These are phyloP conservation scores for Stephania yunnanensis DNA, from an alignment of 164 flowering plant genomes.

Conservation along the genomic window DNA sequence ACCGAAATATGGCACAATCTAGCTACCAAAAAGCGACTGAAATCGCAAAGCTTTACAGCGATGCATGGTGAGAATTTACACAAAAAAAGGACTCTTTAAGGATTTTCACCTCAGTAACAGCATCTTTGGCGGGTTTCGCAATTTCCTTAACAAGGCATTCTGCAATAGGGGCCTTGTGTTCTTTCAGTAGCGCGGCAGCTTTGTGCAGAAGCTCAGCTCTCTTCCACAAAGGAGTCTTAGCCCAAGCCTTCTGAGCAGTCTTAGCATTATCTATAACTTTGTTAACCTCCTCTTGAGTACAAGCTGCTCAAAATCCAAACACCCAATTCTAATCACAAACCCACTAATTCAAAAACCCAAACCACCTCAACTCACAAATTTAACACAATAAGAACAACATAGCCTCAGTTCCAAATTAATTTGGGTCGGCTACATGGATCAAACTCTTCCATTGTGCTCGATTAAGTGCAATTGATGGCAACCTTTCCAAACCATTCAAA, in stretches of 20 bases:
- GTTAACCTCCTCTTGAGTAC: constrained; percentile 97
- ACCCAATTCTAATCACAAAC: neutral
- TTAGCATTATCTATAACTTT: constrained; percentile 81
- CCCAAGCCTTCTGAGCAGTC: constrained; percentile 84
- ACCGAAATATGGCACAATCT: neutral
- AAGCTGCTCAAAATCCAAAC: constrained; percentile 43
- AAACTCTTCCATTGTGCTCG: too few species aligned
- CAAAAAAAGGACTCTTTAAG: neutral
- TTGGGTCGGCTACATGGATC: too few species aligned
- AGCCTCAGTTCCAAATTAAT: too few species aligned
- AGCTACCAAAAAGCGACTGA: neutral
- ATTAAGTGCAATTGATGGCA: too few species aligned
- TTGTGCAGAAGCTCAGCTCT: constrained; percentile 97
- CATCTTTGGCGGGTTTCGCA: constrained; percentile 96
- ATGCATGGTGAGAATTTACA: neutral
- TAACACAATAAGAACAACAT: too few species aligned
- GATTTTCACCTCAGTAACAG: constrained; percentile 81
- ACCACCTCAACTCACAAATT: too few species aligned
- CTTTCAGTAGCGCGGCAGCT: constrained; percentile 90
- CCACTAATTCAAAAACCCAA: neutral
- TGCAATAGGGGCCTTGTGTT: constrained; percentile 83
- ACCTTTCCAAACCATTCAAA: too few species aligned
- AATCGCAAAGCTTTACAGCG: neutral
- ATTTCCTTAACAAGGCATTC: constrained; percentile 93
- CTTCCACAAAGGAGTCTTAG: constrained; percentile 94